Evolutionary conservation across 225 moss, liverwort and hornwort genomes (phyloP).

Genomic region (Takakia lepidozioides): DNA sequence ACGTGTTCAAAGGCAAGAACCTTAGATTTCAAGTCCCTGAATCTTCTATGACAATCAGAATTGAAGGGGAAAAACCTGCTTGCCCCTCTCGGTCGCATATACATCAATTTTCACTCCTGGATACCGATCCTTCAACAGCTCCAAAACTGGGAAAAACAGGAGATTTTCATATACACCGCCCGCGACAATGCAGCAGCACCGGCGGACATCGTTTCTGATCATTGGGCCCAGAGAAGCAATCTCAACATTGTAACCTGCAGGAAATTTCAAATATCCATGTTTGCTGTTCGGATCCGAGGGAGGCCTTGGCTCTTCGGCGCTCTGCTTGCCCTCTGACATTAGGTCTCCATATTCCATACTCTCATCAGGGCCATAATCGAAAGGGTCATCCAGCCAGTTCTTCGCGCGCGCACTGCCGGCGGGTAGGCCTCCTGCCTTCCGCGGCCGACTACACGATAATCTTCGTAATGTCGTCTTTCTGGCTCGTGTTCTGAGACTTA

Average conservation of each 20-base stretch:
- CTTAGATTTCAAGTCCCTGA: no score
- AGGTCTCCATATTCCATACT: conserved; percentile 51
- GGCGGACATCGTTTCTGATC: conserved; percentile 68
- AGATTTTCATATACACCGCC: conserved; percentile 92
- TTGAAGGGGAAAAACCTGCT: conserved; percentile 36
- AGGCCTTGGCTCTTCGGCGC: conserved; percentile 43
- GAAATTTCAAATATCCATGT: conserved; percentile 70
- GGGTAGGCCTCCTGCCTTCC: not conserved
- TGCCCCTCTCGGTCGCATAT: conserved; percentile 63
- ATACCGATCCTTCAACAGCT: conserved; percentile 65
- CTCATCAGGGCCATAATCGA: conserved; percentile 58
- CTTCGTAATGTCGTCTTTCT: no score
- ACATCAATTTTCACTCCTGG: conserved; percentile 81
- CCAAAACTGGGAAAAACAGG: conserved; percentile 83
- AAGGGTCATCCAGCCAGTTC: conserved; percentile 68
- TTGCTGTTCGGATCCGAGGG: conserved; percentile 12
- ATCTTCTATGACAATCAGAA: no score
- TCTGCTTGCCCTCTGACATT: conserved; percentile 56
- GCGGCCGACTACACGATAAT: no score
- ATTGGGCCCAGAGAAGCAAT: conserved; percentile 52
- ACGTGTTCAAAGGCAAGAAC: no score
- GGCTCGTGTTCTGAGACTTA: no score
- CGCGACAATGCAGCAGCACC: conserved; percentile 55
- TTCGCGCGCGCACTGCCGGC: conserved; percentile 14
- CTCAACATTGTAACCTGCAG: conserved; percentile 58